These are phyloP conservation scores for Venturia nashicola DNA, from an alignment of 2,329 filamentous ascomycete species.

Conservation along the genomic window DNA sequence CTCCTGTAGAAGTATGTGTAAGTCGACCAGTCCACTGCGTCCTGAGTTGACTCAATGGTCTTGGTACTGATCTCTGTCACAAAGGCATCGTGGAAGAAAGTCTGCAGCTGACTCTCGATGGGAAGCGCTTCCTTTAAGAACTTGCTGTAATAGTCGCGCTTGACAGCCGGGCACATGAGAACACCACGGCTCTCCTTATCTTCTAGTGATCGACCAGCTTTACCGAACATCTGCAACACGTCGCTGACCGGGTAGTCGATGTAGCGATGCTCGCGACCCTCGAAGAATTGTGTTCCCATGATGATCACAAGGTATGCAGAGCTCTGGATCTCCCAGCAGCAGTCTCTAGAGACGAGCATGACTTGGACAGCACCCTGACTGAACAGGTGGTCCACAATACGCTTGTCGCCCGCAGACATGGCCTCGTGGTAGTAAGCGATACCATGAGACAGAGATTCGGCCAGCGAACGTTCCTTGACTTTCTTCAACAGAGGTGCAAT, in stretches of 20 bases:
- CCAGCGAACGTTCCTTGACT: constrained; percentile 74
- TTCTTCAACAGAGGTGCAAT: constrained; percentile 70
- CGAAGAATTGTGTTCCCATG: constrained; percentile 97
- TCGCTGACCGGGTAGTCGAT: constrained; percentile 93
- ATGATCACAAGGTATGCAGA: constrained; percentile 85
- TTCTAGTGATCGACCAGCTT: constrained; percentile 65
- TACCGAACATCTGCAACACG: constrained; percentile 95
- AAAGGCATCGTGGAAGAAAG: constrained; percentile 88
- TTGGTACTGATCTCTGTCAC: constrained; percentile 95
- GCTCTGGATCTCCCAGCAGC: constrained; percentile 88
- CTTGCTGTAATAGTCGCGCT: constrained; percentile 97
- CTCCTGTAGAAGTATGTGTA: constrained; percentile 98
- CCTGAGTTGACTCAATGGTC: constrained; percentile 88
- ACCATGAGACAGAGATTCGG: constrained; percentile 82
- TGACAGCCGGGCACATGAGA: constrained; percentile 86
- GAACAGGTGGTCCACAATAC: constrained; percentile 87
- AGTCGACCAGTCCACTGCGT: constrained; percentile 96
- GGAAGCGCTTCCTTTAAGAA: constrained; percentile 93
- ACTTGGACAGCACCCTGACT: constrained; percentile 81
- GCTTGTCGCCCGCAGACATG: constrained; percentile 75
- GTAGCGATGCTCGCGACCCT: constrained; percentile 92
- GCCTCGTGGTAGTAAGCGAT: constrained; percentile 98
- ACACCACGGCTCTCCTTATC: constrained; percentile 80
- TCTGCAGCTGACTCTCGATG: constrained; percentile 86
- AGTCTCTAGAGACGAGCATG: constrained; percentile 69